These are phyloP conservation scores for Hypomyces perniciosus DNA, from an alignment of 2,329 filamentous ascomycete species.

Conservation along the genomic window DNA sequence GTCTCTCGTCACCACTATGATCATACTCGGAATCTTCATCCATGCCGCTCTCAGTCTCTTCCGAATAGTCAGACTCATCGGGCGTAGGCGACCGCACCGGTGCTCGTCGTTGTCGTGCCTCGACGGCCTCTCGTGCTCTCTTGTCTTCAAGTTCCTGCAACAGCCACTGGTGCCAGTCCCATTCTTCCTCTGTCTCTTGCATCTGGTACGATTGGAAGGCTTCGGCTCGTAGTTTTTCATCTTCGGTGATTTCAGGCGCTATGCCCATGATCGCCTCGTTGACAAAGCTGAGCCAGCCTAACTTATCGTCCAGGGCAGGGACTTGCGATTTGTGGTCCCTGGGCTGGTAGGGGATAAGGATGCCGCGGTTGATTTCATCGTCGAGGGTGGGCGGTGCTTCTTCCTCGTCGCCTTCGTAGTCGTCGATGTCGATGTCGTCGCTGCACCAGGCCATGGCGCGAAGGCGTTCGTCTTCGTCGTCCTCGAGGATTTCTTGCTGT, in stretches of 20 bases:
- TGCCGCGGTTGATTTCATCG: slow-evolving; percentile 29
- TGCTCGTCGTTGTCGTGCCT: too few species aligned
- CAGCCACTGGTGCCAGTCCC: slow-evolving; percentile 20
- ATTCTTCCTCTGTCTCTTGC: slow-evolving; percentile 13
- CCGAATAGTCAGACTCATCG: too few species aligned
- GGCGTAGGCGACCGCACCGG: too few species aligned
- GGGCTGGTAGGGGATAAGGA: slow-evolving; percentile 21
- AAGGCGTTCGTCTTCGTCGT: slow-evolving; percentile 31
- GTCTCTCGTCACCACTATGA: too few species aligned
- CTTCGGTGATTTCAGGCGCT: slow-evolving; percentile 17
- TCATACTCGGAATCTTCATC: too few species aligned
- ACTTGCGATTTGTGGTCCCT: slow-evolving; percentile 9
- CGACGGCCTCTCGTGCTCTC: too few species aligned
- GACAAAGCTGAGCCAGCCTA: slow-evolving; percentile 24
- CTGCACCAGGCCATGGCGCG: slow-evolving; percentile 30
- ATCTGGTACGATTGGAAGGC: slow-evolving; percentile 18
- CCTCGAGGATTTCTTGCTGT: slow-evolving; percentile 32
- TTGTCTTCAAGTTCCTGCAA: slow-evolving; percentile 1
- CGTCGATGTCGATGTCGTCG: slow-evolving; percentile 16
- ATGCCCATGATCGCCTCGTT: slow-evolving; percentile 20
- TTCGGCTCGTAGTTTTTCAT: slow-evolving; percentile 21
- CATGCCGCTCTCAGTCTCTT: too few species aligned
- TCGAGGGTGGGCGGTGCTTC: slow-evolving; percentile 21
- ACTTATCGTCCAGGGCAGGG: slow-evolving; percentile 16
- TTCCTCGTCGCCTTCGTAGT: slow-evolving; percentile 12